Base-by-base conservation (phyloP, 371 early-diverging fungal species). In the Lichtheimia ramosa region DNA sequence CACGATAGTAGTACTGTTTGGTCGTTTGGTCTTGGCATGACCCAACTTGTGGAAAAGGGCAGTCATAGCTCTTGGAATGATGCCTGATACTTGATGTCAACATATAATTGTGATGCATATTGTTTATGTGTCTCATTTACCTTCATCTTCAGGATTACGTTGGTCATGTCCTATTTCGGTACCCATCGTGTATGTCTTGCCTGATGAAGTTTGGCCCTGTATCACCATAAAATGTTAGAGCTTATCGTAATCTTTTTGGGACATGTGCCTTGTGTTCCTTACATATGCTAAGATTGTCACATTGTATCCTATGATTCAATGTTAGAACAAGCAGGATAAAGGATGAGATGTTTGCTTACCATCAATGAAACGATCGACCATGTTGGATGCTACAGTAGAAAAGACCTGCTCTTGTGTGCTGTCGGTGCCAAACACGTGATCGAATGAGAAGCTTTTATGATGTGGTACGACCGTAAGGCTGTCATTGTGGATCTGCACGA, bases 111-210 rank as follows among this genome's bases (percentile, higher is more conserved):
- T 8, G 5, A 34, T 34, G 34, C 34, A 34, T 34, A 34, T 34
- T 34, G 34, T 34, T 20, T 51, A 15, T 34, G 34, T 34, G 34
- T 34, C 34, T 34, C 18, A 59, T 40, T 43, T 68, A 75, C 77
- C 77, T 74, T 83, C 79, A 64, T 83, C 74, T 18, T 80, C 70
- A 50, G 77, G 60, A 58, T 88, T 71, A 16, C 58, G 51, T 15
- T 64, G 59, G 8, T 75, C 87, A 59, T 91, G 46, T n/a, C 46
- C 87, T 14, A 85, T 73, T 13, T 82, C 89, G 23, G 95, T 94
- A 55, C 96, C 95, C 98, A 99, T 99, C 16, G 99, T 99, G 68
- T 93, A 95, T 7, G 99, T 99, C 82, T 99, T 99, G 43, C 98
- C 98, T 24, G 93, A 92, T 5, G 94, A 94, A 12, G 95, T 94